Conservation (phyloP, 129 eudicot genomes). For the Escallonia herrerae region DNA sequence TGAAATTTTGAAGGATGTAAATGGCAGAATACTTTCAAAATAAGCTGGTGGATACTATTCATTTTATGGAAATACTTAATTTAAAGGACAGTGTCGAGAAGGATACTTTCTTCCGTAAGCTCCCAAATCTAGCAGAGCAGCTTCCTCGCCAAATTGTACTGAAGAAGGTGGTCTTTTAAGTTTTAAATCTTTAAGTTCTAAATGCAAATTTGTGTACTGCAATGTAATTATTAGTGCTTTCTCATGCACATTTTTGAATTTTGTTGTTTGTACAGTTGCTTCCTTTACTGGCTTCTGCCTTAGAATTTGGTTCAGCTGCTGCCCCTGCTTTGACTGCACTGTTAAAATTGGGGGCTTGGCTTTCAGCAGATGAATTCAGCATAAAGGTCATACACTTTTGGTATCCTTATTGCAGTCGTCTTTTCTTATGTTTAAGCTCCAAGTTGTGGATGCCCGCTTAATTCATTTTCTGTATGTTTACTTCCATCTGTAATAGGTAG, state of each 20-base stretch:
- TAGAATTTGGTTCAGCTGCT: constrained; percentile 94
- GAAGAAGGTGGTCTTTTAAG: constrained; percentile 54
- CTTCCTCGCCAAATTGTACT: constrained; percentile 93
- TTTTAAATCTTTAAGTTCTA: constrained; percentile 1
- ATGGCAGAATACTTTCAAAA: constrained; percentile 93
- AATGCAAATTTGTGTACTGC: not conserved
- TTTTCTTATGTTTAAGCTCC: constrained; percentile 3
- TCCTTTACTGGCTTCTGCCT: constrained; percentile 87
- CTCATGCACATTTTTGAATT: not conserved
- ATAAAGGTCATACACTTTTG: constrained; percentile 45
- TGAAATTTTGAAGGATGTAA: constrained; percentile 11
- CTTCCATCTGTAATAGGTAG: constrained; percentile 41
- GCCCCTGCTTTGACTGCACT: constrained; percentile 97
- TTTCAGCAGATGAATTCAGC: constrained; percentile 71
- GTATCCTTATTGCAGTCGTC: not conserved
- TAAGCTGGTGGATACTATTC: constrained; percentile 97
- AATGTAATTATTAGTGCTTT: constrained; percentile 6
- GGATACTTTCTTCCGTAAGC: constrained; percentile 94
- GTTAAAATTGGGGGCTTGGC: constrained; percentile 91
- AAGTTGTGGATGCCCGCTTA: not conserved
- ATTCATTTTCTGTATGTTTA: constrained; percentile 1
- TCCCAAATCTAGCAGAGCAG: constrained; percentile 92
- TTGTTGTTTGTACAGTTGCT: constrained; percentile 44
- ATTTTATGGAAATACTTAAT: constrained; percentile 93
- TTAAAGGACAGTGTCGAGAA: constrained; percentile 95